phyloP scores from a whole-genome alignment of 129 eudicot genomes.

The Saussurea involucrata region DNA sequence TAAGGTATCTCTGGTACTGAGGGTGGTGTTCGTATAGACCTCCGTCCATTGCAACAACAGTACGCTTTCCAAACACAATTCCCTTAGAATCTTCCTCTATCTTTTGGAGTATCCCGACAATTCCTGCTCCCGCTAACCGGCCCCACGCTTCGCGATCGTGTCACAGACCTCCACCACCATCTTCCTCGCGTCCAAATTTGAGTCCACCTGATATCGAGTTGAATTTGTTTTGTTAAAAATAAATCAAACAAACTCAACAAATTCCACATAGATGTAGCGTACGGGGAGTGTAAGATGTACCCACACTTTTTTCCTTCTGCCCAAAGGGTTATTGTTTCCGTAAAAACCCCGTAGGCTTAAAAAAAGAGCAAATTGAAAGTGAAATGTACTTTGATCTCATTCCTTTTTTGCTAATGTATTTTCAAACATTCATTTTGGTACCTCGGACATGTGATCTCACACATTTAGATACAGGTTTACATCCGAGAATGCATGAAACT shows the following conservation, averaged over 20 bases:
- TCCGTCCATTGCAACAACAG: conserved; percentile 96
- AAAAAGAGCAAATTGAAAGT: no score
- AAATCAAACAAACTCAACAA: neutral
- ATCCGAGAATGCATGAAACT: no score
- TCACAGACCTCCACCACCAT: conserved; percentile 64
- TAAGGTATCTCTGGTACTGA: conserved; percentile 63
- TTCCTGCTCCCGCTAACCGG: conserved; percentile 86
- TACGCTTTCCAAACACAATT: conserved; percentile 56
- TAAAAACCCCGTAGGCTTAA: no score
- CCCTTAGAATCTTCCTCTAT: conserved; percentile 76
- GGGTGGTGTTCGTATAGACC: conserved; percentile 81
- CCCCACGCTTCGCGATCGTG: conserved; percentile 79
- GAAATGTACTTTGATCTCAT: no score
- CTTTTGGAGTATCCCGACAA: conserved; percentile 77
- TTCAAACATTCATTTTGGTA: no score
- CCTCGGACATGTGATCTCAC: no score
- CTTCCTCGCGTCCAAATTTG: conserved; percentile 46
- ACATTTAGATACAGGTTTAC: no score
- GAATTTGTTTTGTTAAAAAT: neutral
- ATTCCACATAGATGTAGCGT: no score
- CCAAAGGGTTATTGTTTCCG: no score
- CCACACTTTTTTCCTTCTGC: no score
- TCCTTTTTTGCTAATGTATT: no score
- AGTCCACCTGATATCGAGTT: conserved; percentile 41
- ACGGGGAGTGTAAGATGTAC: no score